Evolutionary conservation across 768 basidiomycete species (phyloP), one percentile per base, ranked within the genome.

Genomic region (Coprinopsis sp.): DNA sequence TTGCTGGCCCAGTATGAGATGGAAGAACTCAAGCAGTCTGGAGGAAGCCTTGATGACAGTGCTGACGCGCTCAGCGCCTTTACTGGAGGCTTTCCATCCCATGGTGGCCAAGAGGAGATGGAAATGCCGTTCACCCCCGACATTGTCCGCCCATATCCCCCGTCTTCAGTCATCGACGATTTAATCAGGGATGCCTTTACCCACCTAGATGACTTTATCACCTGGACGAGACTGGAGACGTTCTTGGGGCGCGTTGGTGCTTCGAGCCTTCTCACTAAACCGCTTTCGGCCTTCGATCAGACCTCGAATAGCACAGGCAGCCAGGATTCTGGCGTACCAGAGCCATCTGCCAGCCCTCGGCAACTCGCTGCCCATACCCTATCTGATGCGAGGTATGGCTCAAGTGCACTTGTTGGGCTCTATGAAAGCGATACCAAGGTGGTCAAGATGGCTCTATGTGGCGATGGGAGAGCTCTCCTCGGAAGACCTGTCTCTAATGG

Each of bases 391-490:
- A 58, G 63, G 19, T 45, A 69, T 2, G 73, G 73, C 8, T 69
- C 72, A 1, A 74, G 72, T 51, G 74, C 74, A 0, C 50, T 77
- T 12, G 56, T 78, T 23, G 65, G 67, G 3, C 61, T 77, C 46
- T 78, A 71, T 56, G 72, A 79, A 39, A 58, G 58, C 6, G 57
- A 63, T 30, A 59, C 65, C 14, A 60, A 68, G 3, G 53, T 62
- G 4, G 58, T 78, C 2, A 69, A 68, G 47, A 59, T 76, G 13
- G 71, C 74, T 1, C 54, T 71, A 19, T 71, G 71, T 0, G 76
- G 77, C 0, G 73, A 76, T 51, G 73, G 68, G 4, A 72, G 75
- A 31, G 77, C 77, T 2, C 63, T 79, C 3, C 62, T 77, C 11
- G 77, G 77, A 0, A 61, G 76, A 19, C 68, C 64, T 2, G 51